Percentiles rank a stretch among this genome's conserved stretches.
phyloP scores from a whole-genome alignment of 31 red algal species.

The Odonthalia washingtoniensis region DNA sequence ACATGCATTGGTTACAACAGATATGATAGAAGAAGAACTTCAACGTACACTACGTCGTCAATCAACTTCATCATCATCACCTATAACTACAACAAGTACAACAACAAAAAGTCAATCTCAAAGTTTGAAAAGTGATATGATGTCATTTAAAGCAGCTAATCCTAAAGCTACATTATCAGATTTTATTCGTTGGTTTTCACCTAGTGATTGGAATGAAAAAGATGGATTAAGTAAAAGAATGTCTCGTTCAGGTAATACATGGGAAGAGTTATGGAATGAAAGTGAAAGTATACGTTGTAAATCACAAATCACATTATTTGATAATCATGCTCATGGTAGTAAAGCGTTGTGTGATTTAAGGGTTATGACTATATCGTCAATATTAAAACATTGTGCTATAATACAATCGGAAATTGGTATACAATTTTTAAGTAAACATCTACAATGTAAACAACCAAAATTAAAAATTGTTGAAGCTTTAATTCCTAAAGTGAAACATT shows the following conservation, averaged over 20 bases:
- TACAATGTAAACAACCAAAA: no score
- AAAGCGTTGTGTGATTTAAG: constrained; percentile 69
- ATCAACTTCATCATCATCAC: neutral
- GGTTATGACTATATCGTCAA: constrained; percentile 68
- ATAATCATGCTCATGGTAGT: constrained; percentile 52
- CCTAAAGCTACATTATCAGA: constrained; percentile 58
- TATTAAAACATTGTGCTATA: constrained; percentile 50
- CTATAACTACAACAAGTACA: no score
- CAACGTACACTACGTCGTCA: constrained; percentile 42
- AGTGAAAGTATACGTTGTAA: constrained; percentile 42
- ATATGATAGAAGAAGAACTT: constrained; percentile 71
- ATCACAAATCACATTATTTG: constrained; percentile 62
- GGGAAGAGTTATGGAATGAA: constrained; percentile 67
- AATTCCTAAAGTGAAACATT: no score
- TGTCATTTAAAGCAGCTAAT: constrained; percentile 80
- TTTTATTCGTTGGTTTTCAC: constrained; percentile 84
- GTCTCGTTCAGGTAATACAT: constrained; percentile 61
- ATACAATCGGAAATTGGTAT: no score
- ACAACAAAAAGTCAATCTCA: constrained; percentile 45
- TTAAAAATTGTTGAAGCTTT: no score
- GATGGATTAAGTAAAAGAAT: constrained; percentile 59
- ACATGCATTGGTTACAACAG: constrained; percentile 55
- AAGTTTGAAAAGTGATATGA: constrained; percentile 75
- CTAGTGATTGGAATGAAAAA: constrained; percentile 57
- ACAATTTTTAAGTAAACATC: no score